Base-by-base conservation (phyloP, 2,329 filamentous ascomycete genomes). In the Triangularia verruculosa region DNA sequence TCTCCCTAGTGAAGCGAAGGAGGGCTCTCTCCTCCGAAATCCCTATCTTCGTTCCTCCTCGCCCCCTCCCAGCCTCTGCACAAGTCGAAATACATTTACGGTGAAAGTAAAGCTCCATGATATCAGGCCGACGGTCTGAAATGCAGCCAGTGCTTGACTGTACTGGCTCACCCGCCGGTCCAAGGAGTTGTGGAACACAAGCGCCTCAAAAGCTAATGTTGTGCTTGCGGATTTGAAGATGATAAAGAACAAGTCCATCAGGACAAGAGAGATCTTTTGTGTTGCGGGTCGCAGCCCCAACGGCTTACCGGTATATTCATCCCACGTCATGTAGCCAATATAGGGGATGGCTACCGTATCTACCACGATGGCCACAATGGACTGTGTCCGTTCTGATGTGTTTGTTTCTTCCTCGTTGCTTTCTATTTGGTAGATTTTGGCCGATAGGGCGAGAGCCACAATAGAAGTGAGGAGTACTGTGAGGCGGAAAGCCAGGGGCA, bases 151-250 rank as follows among this genome's bases (percentile, higher is more conserved):
- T 3, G 90, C 89, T 73, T 88, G 87, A 69, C 82, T 82, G 59
- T 83, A 72, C 39, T 90, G 86, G 52, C 87, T 80, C 52, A 80
- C 76, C 55, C 75, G 64, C 15, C 65, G 67, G 53, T 74, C 70
- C 24, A 72, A 71, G 9, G 75, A 68, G 59, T 78, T 76, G 72
- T 83, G 76, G 73, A 85, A 82, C 74, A 92, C 89, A 61, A 97
- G 80, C 8, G 92, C 90, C 73, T 92, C 90, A 74, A 97, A 97
- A 1, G 94, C 93, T 67, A 99, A 80, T 47, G 92, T 91, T 25
- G 96, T 85, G 77, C 97, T 98, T 59, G 93, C 93, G 3, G 93
- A 93, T 76, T 97, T 94, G 79, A 99, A 97, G 51, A 98, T 93
- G 72, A 99, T 97, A 75, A 99, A 99, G 72, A 97, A 89, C 3